Base-by-base conservation (phyloP, 495 filamentous ascomycete genomes). In the Ramalina intermedia region DNA sequence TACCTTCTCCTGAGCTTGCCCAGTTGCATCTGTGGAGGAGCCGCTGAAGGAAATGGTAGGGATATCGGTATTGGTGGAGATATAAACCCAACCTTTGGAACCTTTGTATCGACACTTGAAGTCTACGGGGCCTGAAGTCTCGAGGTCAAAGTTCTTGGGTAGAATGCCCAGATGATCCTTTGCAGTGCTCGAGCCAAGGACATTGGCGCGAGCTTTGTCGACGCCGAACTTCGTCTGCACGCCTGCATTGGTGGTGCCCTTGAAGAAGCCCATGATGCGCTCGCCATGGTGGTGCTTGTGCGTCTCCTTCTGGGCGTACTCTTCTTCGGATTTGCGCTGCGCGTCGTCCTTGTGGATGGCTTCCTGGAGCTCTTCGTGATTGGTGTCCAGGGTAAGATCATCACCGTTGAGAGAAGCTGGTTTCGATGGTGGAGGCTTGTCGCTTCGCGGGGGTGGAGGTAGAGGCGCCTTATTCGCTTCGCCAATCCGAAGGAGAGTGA, bases 401-500 rank as follows among this genome's bases (percentile, higher is more conserved):
- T 60, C 57, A 39, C 52, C 52, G 33, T 57, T 57, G 21, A 60
- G 26, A 21, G 55, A 57, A 57, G 63, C 42, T 54, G 77, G 68
- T 42, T 69, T 55, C 24, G 72, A 58, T 9, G 80, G 72, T 0
- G 80, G 78, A 6, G 75, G 68, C 14, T 70, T 59, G 12, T 56
- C 55, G n/a, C 72, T 68, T 3, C 64, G 66, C 5, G 87, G 85
- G 0, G 86, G 82, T n/a, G 87, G 85, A 3, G 86, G 85, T 0
- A 94, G 63, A 0, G 87, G 87, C 0, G 85, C 76, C 46, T 83
- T 79, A 63, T 88, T 90, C 17, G 78, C 80, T 66, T 93, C 87
- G 45, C 87, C 85, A 47, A 89, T 79, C 36, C 88, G 82, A 23
- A 95, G 81, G 12, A 94, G 73, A 4, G 87, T 94, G 41, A 94